These are phyloP conservation scores for Yarrowia keelungensis DNA, from an alignment of 805 yeast species.

Conservation along the genomic window DNA sequence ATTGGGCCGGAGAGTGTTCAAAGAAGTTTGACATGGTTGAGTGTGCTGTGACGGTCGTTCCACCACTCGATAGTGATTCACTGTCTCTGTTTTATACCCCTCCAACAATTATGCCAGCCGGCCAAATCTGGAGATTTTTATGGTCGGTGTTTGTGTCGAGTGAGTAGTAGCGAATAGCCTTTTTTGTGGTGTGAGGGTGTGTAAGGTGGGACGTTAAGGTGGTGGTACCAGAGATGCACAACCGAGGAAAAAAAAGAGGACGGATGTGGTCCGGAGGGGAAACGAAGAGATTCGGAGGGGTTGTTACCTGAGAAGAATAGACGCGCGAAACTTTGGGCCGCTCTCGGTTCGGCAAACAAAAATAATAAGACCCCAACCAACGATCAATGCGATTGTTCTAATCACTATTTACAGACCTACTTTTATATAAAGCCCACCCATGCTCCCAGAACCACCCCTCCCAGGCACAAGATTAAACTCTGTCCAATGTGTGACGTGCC, in stretches of 20 bases:
- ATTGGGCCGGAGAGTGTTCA: conserved; percentile 35
- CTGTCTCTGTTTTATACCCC: conserved; percentile 34
- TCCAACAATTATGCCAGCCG: conserved; percentile 37
- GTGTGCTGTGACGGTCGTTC: neutral
- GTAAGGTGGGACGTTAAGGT: conserved; percentile 2
- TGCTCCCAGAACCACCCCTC: conserved; percentile 16
- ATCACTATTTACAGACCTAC: neutral
- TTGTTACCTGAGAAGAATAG: neutral
- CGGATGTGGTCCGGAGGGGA: no score
- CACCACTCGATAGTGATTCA: conserved; percentile 6
- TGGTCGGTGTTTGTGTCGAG: conserved; percentile 31
- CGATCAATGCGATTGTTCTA: no score
- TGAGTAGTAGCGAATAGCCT: conserved; percentile 35
- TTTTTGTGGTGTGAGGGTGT: conserved; percentile 28
- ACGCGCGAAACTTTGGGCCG: neutral
- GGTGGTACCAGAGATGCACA: neutral
- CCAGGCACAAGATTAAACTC: conserved; percentile 37
- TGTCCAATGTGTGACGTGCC: conserved; percentile 36
- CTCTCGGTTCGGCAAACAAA: neutral
- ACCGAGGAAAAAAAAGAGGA: neutral
- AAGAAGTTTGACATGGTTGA: conserved; percentile 33
- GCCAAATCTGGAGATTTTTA: conserved; percentile 32
- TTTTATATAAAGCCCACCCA: conserved; percentile 12
- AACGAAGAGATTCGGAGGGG: no score
- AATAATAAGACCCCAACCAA: no score